Percentiles rank a stretch among this genome's conserved stretches.
Evolutionary conservation across 345 rosid genomes (phyloP).

Genomic region (Microthlaspi erraticum): DNA sequence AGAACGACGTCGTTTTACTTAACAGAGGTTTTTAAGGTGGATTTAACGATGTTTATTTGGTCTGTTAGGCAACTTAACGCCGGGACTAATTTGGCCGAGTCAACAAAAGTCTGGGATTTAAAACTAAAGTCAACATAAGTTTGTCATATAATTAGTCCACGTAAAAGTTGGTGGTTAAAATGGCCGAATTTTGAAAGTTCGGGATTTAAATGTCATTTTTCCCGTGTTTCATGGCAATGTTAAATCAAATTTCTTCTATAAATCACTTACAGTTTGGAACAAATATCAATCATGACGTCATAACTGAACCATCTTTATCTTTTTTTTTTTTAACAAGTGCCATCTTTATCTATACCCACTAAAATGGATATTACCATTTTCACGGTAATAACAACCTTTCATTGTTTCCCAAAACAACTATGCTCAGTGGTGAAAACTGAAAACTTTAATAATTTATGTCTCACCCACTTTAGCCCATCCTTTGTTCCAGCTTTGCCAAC

Average conservation of each 20-base stretch:
- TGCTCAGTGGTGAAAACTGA: neutral
- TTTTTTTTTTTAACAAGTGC: no score
- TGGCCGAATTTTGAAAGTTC: no score
- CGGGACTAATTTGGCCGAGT: neutral
- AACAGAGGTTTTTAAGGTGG: no score
- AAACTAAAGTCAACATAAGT: neutral
- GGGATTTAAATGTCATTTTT: no score
- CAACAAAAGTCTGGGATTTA: neutral
- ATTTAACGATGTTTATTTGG: neutral
- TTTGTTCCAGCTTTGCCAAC: neutral
- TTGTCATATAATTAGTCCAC: neutral
- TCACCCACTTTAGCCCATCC: neutral
- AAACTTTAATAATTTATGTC: no score
- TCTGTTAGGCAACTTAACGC: neutral
- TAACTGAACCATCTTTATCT: neutral
- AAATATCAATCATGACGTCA: neutral
- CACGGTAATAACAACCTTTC: neutral
- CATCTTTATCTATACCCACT: neutral
- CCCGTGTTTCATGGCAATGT: neutral
- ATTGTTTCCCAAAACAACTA: neutral
- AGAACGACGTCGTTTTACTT: no score
- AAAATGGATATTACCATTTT: neutral
- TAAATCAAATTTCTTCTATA: neutral
- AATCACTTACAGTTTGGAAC: neutral
- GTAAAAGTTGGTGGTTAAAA: neutral